Percentiles rank a stretch among this genome's conserved stretches.
These are phyloP conservation scores for Dysphania ambrosioides DNA, from an alignment of 148 eudicot genomes.

Conservation along the genomic window DNA sequence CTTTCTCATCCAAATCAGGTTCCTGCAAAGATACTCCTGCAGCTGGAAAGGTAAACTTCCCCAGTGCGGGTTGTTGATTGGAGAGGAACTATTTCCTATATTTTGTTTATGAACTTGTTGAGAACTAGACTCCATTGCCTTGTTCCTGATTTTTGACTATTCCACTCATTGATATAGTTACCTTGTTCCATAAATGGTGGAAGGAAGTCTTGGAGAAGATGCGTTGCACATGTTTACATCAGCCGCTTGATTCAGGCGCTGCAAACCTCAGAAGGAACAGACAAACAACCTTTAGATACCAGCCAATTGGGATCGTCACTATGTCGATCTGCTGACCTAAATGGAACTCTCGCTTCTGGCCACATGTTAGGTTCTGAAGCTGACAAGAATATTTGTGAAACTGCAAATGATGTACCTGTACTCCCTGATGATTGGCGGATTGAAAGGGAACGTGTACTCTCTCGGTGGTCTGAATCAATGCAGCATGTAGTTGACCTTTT, in stretches of 20 bases:
- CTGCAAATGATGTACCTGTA: conserved; percentile 29
- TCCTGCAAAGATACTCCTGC: conserved; percentile 14
- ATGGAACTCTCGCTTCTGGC: conserved; percentile 22
- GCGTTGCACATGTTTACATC: conserved; percentile 60
- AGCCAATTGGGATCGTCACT: conserved; percentile 22
- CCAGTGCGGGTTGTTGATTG: neutral
- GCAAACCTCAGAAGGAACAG: conserved; percentile 42
- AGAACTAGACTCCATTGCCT: neutral
- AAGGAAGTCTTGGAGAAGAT: conserved; percentile 52
- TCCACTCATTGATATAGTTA: conserved; percentile 29
- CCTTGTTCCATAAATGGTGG: conserved; percentile 22
- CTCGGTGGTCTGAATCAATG: conserved; percentile 22
- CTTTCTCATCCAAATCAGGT: conserved; percentile 22
- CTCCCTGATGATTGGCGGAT: conserved; percentile 32
- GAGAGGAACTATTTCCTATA: neutral
- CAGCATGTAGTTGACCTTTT: conserved; percentile 37
- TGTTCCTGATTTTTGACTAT: neutral
- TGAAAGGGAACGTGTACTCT: conserved; percentile 32
- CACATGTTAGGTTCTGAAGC: conserved; percentile 19
- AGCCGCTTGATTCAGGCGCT: conserved; percentile 56
- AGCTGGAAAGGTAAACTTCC: conserved; percentile 34
- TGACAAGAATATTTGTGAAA: conserved; percentile 31
- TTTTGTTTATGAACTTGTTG: conserved; percentile 1
- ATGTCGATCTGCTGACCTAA: conserved; percentile 14
- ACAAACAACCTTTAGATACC: conserved; percentile 20